Conservation (phyloP, 75 land plant genomes). For the Cunninghamia lanceolata region DNA sequence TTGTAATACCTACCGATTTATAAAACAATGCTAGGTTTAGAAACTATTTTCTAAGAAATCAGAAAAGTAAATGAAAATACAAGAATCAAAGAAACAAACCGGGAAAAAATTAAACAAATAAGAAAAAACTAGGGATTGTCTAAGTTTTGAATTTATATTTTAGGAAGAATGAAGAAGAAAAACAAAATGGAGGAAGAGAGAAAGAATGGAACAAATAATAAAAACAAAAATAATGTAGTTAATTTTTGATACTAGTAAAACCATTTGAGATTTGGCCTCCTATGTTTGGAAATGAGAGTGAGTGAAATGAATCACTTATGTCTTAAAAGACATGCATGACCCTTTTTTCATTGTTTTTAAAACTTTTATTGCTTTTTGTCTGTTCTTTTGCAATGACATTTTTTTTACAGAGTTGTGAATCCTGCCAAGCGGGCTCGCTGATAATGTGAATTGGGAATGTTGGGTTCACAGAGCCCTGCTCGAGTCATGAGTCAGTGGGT, state of each 20-base stretch:
- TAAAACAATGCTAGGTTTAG: too few species aligned
- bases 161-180: background rate
- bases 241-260: too few species aligned
- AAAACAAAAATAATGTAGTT: too few species aligned
- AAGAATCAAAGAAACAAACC: background rate
- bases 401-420: too few species aligned
- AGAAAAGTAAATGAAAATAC: too few species aligned
- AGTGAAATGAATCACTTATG: background rate
- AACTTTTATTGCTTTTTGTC: too few species aligned
- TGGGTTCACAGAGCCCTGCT: background rate
- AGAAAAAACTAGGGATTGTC: background rate
- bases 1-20: background rate
- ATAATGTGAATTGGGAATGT: background rate
- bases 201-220: background rate
- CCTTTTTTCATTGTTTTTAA: too few species aligned
- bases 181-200: background rate
- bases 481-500: background rate
- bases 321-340: background rate
- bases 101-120: too few species aligned
- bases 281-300: background rate
- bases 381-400: too few species aligned
- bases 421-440: background rate
- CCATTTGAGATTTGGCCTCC: background rate
- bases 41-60: background rate
- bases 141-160: background rate